Evolutionary conservation across 129 eudicot species (phyloP).

Genomic region (Mikania micrantha): DNA sequence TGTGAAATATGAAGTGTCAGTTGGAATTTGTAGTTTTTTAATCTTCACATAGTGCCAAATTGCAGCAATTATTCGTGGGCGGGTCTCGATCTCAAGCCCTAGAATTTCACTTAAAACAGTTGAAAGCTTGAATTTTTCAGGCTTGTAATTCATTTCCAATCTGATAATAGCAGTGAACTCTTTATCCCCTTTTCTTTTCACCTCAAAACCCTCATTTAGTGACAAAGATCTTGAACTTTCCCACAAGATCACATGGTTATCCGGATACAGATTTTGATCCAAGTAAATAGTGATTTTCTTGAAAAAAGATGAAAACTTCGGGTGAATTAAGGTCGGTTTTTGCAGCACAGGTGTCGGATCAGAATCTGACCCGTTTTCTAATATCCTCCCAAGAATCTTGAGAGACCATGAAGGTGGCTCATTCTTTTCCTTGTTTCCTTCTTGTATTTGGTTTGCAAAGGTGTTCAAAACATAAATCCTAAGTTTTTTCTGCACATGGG

Average conservation of each 20-base stretch:
- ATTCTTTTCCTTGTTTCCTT: slow-evolving; percentile 19
- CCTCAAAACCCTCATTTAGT: slow-evolving; percentile 80
- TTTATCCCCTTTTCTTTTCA: slow-evolving; percentile 84
- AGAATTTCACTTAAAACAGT: slow-evolving; percentile 60
- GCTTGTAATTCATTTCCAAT: slow-evolving; percentile 75
- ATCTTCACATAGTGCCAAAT: slow-evolving; percentile 81
- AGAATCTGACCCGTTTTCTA: slow-evolving; percentile 53
- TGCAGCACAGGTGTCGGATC: slow-evolving; percentile 14
- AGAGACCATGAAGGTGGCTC: slow-evolving; percentile 89
- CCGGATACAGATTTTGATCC: slow-evolving; percentile 82
- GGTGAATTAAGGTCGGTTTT: slow-evolving; percentile 22
- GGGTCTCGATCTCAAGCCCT: slow-evolving; percentile 83
- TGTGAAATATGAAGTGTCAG: slow-evolving; percentile 62
- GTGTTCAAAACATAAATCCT: slow-evolving; percentile 72
- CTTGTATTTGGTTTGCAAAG: slow-evolving; percentile 47
- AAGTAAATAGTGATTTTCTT: slow-evolving; percentile 79
- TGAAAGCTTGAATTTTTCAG: slow-evolving; percentile 74
- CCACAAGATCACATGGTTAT: slow-evolving; percentile 84
- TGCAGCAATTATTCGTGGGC: slow-evolving; percentile 64
- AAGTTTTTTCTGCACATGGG: slow-evolving; percentile 54
- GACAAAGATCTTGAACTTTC: slow-evolving; percentile 73
- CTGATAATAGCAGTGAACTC: slow-evolving; percentile 83
- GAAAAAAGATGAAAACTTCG: slow-evolving; percentile 83
- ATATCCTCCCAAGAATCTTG: slow-evolving; percentile 67
- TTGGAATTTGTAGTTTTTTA: slow-evolving; percentile 63